phyloP scores from a whole-genome alignment of 2,329 filamentous ascomycete species.

The Drechmeria coniospora region DNA sequence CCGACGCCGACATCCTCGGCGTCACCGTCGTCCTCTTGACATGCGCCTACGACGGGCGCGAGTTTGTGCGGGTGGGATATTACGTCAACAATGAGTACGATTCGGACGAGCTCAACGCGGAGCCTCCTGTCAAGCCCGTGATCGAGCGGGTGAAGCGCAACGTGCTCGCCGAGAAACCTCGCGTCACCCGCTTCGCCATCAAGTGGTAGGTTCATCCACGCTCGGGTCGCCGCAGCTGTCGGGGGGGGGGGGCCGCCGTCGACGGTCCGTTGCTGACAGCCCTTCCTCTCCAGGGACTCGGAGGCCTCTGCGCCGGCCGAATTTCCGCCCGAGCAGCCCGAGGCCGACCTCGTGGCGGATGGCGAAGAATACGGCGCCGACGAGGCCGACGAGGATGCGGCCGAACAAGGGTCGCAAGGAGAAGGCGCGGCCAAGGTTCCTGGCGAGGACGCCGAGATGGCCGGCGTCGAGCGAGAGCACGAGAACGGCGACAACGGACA shows the following conservation, averaged over 20 bases:
- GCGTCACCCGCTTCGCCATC: constrained; percentile 94
- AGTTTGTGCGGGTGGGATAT: constrained; percentile 96
- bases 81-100: constrained; percentile 99
- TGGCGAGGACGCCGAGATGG: constrained; percentile 63
- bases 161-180: constrained; percentile 89
- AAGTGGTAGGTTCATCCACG: constrained; percentile 95
- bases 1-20: constrained; percentile 85
- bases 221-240: too few species aligned
- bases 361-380: constrained; percentile 86
- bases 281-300: constrained; percentile 55
- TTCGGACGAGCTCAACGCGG: constrained; percentile 71
- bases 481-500: constrained; percentile 23
- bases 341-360: constrained; percentile 74
- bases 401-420: constrained; percentile 39
- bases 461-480: constrained; percentile 41
- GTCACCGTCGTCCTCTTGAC: constrained; percentile 95
- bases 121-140: constrained; percentile 82
- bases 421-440: constrained; percentile 32
- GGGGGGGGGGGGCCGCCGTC: too few species aligned
- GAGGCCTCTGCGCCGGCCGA: constrained; percentile 91
- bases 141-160: constrained; percentile 87
- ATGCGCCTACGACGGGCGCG: constrained; percentile 88
- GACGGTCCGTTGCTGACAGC: not conserved
- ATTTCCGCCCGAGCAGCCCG: constrained; percentile 93
- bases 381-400: constrained; percentile 62